phyloP scores from a whole-genome alignment of 768 basidiomycete species.

The Phaffia australis region DNA sequence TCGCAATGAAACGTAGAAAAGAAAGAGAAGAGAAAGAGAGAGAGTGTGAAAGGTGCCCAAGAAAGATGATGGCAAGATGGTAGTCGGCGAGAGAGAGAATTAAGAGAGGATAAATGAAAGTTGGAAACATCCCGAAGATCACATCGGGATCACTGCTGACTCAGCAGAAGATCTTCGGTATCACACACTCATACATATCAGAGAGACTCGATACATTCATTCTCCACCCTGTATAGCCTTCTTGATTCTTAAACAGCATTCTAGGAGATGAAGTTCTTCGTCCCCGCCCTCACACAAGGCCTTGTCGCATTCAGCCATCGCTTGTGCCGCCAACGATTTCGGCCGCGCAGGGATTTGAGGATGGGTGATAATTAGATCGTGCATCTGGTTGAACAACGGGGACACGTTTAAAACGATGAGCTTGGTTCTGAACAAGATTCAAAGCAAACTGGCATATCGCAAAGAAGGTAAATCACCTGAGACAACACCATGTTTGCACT shows the following conservation, averaged over 20 bases:
- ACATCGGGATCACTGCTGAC: neutral
- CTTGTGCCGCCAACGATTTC: constrained; percentile 68
- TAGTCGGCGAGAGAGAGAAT: no score
- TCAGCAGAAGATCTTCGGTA: neutral
- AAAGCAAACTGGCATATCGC: neutral
- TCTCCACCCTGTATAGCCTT: constrained; percentile 41
- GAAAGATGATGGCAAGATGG: neutral
- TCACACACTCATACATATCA: neutral
- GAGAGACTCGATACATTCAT: neutral
- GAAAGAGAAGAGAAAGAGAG: neutral
- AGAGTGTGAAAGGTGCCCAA: neutral
- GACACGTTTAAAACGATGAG: neutral
- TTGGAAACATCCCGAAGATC: neutral
- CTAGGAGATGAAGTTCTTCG: constrained; percentile 88
- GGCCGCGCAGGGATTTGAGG: constrained; percentile 66
- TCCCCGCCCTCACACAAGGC: constrained; percentile 91
- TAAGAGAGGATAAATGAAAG: neutral
- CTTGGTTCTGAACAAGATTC: neutral
- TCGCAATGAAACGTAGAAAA: no score
- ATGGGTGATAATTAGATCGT: constrained; percentile 77
- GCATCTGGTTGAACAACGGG: constrained; percentile 50
- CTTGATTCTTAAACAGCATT: constrained; percentile 68
- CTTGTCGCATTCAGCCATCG: constrained; percentile 91
- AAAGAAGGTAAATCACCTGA: constrained; percentile 50
- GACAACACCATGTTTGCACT: constrained; percentile 77